A percentile compares a stretch with the other conserved stretches of the same genome.
Conservation (phyloP, 768 basidiomycete species). For the Leccinum imitatum region DNA sequence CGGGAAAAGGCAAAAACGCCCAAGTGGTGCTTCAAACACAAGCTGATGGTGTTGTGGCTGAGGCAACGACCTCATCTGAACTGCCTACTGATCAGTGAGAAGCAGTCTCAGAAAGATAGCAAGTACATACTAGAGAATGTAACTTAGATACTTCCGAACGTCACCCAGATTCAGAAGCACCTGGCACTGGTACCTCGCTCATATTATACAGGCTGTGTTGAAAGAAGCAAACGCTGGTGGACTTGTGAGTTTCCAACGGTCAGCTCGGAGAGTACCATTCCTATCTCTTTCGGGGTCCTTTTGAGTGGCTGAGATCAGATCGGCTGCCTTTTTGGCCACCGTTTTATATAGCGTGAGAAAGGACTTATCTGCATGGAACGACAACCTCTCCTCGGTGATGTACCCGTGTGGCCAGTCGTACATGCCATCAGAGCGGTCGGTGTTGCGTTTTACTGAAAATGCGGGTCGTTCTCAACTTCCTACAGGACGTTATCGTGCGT, state of each 20-base stretch:
- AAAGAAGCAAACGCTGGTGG: no score
- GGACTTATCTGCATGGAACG: conserved; percentile 26
- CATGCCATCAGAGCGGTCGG: conserved; percentile 68
- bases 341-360: background rate
- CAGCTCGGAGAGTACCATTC: no score
- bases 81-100: background rate
- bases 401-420: conserved; percentile 79
- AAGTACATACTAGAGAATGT: background rate
- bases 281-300: no score
- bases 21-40: background rate
- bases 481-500: conserved; percentile 62
- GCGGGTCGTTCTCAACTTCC: conserved; percentile 13
- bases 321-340: background rate
- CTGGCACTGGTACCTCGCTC: no score
- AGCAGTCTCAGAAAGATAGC: background rate
- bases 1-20: conserved; percentile 68
- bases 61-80: background rate
- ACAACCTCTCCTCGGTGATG: conserved; percentile 45
- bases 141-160: no score
- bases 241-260: no score
- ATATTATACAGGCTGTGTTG: no score
- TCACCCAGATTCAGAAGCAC: no score
- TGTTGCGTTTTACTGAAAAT: background rate
- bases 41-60: background rate
- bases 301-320: no score